These are phyloP conservation scores for Solanum etuberosum DNA, from an alignment of 257 asterid species.

Conservation along the genomic window DNA sequence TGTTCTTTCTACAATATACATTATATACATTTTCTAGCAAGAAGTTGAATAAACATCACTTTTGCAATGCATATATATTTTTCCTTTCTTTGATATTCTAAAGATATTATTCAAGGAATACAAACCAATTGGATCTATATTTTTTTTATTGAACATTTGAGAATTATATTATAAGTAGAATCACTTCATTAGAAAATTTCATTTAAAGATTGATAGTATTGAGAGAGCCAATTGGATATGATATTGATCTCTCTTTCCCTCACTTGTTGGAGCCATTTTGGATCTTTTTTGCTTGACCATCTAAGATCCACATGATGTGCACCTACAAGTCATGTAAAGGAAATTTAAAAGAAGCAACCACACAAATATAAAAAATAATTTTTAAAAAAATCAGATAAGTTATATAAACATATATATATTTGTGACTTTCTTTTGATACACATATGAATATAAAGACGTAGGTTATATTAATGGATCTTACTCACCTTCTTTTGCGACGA, in stretches of 20 bases:
- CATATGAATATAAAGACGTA: neutral
- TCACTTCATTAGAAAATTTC: neutral
- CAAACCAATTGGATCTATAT: neutral
- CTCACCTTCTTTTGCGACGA: conserved; percentile 60
- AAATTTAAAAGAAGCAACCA: neutral
- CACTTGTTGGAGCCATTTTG: conserved; percentile 57
- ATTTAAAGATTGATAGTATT: conserved; percentile 9
- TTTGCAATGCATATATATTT: neutral
- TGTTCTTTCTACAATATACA: neutral
- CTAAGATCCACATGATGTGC: conserved; percentile 91
- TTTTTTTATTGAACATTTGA: neutral
- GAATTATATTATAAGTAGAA: neutral
- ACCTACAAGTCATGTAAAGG: conserved; percentile 18
- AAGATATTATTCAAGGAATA: neutral
- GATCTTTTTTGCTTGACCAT: conserved; percentile 68
- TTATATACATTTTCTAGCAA: neutral
- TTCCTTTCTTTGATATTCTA: neutral
- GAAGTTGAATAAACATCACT: neutral
- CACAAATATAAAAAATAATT: neutral
- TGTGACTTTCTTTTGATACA: neutral
- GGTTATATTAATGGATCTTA: neutral
- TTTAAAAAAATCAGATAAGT: no score
- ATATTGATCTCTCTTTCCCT: neutral
- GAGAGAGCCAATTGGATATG: conserved; percentile 1
- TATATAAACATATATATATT: no score